Evolutionary conservation across 1,284 basidiomycete species (phyloP), one percentile per base, ranked within the genome.

Genomic region (Lentinus polychrous): DNA sequence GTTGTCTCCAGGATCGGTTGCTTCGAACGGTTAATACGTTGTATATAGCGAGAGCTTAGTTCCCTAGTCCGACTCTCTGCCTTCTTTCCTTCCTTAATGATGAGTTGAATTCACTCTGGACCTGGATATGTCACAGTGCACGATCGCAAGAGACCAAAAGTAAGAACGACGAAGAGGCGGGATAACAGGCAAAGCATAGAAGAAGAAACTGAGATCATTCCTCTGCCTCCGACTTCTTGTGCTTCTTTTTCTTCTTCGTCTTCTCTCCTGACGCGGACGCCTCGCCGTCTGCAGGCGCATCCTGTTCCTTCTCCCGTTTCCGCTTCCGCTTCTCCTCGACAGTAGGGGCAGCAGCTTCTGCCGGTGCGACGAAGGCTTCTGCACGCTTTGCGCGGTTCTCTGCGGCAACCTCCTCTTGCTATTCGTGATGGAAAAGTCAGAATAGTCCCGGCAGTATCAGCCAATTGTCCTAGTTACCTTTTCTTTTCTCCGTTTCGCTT

Each of bases 351-450:
- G 73, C 78, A 15, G 72, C 71, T 64, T 95, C 92, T 15, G 67
- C 72, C 1, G 93, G 93, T 2, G 92, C 90, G 46, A 93, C 72
- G 50, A 89, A 95, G 1, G 78, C 88, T 64, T 90, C 84, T 51
- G 89, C 89, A 33, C 93, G 83, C 64, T 87, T 82, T 24, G 80
- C 84, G 42, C 76, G 78, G 49, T 83, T 79, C 60, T 83, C 79
- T 38, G 78, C 80, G 2, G 79, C 78, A 12, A 75, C 74, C 52
- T 86, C 86, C 27, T 76, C 74, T 87, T 94, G 91, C 83, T 91
- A 65, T 47, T 32, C 44, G 41, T 2, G 24, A 33, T n/a, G 6
- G 23, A 40, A 37, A 22, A 15, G 20, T 7, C 27, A 43, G 17
- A 48, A 22, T 10, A 8, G 40, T 31, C 23, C 42, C 7, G 11